Evolutionary conservation across 164 flowering plant species (phyloP), one percentile per base, ranked within the genome.

Genomic region (Hamamelis virginiana): DNA sequence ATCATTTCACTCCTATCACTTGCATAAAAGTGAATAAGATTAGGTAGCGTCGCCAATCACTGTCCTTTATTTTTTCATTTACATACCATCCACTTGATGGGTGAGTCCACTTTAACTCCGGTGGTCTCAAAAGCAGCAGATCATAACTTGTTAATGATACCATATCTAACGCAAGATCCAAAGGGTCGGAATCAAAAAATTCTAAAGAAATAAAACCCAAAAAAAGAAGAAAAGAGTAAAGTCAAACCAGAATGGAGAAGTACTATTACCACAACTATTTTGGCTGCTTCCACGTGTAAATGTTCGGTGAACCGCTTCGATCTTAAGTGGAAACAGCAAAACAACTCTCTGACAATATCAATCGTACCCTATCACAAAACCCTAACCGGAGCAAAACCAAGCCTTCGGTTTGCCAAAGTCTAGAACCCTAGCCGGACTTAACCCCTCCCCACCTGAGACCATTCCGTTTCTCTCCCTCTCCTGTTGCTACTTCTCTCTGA

Each of bases 351-450:
- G 55, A 19, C 19, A 51, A 19, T 51, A 51, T 16, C 55, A 57
- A 15, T 2, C 11, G 16, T 3, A 56, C 53, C 8, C 10, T n/a
- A n/a, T n/a, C n/a, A n/a, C n/a, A 70, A 76, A 71, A 58, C 72
- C 78, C 78, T 76, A 72, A 67, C 71, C 75, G 38, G 72, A 66
- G 57, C 77, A 61, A 43, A 28, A 13, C 38, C 11, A 9, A 9
- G 3, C 16, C 1, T 46, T 15, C 14, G 50, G 50, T 46, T 46
- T 46, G 11, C 4, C 16, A 46, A 9, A 55, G 10, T n/a, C 27
- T 8, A 55, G 59, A 55, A 23, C 59, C 59, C 59, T 55, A 51
- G 18, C 55, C 19, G n/a, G 55, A 33, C 41, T 33, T 33, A 33
- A 33, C 23, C 13, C 15, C 33, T 27, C 46, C 66, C 41, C 19